A percentile compares a stretch with the other conserved stretches of the same genome.
Evolutionary conservation across 2,329 filamentous ascomycete species (phyloP).

Genomic region (Claviceps purpurea): DNA sequence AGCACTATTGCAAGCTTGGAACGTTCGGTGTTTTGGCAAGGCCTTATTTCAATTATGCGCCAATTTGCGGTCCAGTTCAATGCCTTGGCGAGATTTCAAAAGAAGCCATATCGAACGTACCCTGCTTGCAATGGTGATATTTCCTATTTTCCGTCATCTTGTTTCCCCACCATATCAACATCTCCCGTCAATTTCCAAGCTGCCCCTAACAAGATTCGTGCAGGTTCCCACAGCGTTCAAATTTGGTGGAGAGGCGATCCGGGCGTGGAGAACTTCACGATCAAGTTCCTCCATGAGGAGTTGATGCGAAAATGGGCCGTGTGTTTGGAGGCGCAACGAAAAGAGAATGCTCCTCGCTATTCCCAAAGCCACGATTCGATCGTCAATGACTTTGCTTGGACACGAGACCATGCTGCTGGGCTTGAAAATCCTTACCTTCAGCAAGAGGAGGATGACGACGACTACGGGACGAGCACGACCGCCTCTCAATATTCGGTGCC

Average conservation of each 20-base stretch:
- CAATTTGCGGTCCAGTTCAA: too few species aligned
- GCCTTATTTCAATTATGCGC: too few species aligned
- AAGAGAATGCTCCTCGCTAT: conserved; percentile 40
- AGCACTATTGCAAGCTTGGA: too few species aligned
- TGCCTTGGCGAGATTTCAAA: too few species aligned
- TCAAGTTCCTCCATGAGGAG: conserved; percentile 85
- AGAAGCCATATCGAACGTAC: too few species aligned
- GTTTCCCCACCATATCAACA: too few species aligned
- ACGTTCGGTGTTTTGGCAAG: too few species aligned
- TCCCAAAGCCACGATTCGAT: conserved; percentile 31
- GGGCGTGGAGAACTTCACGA: conserved; percentile 89
- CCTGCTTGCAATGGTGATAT: too few species aligned
- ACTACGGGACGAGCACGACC: conserved; percentile 25
- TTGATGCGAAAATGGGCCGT: conserved; percentile 84
- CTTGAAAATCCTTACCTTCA: conserved; percentile 73
- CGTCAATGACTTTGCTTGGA: conserved; percentile 69
- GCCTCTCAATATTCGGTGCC: conserved; percentile 24
- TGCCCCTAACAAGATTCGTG: conserved; percentile 14
- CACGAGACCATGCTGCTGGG: conserved; percentile 49
- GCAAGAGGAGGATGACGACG: conserved; percentile 49
- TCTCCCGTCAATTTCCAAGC: background rate
- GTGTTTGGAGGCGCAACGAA: conserved; percentile 65
- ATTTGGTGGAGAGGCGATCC: conserved; percentile 99
- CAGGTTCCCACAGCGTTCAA: conserved; percentile 86
- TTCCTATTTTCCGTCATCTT: conserved; percentile 45